Percentiles rank a stretch among this genome's conserved stretches.
These are phyloP conservation scores for Aspergillus diversus DNA, from an alignment of 495 filamentous ascomycete genomes.

Conservation along the genomic window DNA sequence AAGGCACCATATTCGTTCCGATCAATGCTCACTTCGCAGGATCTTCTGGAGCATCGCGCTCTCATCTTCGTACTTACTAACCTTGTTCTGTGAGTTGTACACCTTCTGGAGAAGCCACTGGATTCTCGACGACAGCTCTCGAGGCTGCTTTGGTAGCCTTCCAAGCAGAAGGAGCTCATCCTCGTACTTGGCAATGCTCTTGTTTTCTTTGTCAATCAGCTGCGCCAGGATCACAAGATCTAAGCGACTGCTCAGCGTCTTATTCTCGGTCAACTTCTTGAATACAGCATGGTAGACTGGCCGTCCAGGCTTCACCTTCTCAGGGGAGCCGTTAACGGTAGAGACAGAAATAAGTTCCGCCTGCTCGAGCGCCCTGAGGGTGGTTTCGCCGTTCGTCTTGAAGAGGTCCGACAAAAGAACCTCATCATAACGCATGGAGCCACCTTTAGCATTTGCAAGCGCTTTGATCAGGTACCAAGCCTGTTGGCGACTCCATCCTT, in stretches of 20 bases:
- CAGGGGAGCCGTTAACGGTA: slow-evolving; percentile 74
- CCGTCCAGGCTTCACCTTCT: slow-evolving; percentile 74
- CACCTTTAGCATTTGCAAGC: slow-evolving; percentile 60
- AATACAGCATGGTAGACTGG: slow-evolving; percentile 91
- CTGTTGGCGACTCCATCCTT: slow-evolving; percentile 76
- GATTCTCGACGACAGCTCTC: slow-evolving; percentile 62
- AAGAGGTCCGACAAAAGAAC: slow-evolving; percentile 77
- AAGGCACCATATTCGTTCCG: slow-evolving; percentile 12
- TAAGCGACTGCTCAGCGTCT: slow-evolving; percentile 71
- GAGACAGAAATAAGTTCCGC: slow-evolving; percentile 84
- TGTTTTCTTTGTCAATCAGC: slow-evolving; percentile 71
- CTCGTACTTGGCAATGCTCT: slow-evolving; percentile 77
- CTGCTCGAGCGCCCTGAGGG: slow-evolving; percentile 79
- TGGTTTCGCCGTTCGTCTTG: slow-evolving; percentile 65
- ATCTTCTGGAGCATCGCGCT: slow-evolving; percentile 70
- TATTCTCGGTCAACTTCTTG: slow-evolving; percentile 66
- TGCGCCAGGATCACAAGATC: slow-evolving; percentile 72
- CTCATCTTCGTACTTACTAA: slow-evolving; percentile 74
- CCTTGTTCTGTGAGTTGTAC: slow-evolving; percentile 70
- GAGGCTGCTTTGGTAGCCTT: slow-evolving; percentile 63
- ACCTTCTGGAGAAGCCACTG: slow-evolving; percentile 76
- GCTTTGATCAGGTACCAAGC: slow-evolving; percentile 86
- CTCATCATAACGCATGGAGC: slow-evolving; percentile 75
- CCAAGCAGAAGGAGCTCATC: slow-evolving; percentile 71
- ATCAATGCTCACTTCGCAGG: slow-evolving; percentile 35